A percentile compares a stretch with the other conserved stretches of the same genome.
Evolutionary conservation across 345 rosid genomes (phyloP).

Genomic region (Eucalyptus tenuipes): DNA sequence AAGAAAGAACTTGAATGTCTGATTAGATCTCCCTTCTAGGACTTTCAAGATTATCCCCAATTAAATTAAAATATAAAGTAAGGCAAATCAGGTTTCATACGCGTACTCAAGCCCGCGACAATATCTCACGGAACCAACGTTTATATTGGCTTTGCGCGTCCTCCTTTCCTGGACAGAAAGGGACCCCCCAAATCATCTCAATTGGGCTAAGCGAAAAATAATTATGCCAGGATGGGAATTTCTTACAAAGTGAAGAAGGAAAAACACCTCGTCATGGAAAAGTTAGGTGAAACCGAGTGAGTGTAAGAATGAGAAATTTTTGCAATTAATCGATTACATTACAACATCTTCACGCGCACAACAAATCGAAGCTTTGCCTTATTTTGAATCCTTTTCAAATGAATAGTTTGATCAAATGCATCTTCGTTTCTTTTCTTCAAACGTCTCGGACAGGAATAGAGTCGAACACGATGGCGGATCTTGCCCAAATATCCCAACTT

Average conservation of each 20-base stretch:
- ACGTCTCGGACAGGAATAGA: neutral
- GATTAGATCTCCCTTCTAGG: neutral
- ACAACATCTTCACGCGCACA: neutral
- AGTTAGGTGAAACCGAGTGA: neutral
- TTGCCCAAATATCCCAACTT: neutral
- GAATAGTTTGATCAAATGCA: neutral
- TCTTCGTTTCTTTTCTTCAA: neutral
- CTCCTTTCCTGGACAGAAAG: neutral
- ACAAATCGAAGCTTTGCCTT: neutral
- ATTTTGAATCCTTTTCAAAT: neutral
- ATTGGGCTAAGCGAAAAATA: neutral
- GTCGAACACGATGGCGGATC: neutral
- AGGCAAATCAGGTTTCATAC: neutral
- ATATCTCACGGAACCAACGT: neutral
- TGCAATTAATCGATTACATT: neutral
- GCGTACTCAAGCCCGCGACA: neutral
- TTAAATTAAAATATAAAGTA: neutral
- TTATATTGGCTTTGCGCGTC: neutral
- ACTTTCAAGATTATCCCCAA: neutral
- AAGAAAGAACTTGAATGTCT: neutral
- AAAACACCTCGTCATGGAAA: neutral
- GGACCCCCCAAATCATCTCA: neutral
- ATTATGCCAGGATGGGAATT: too few species aligned
- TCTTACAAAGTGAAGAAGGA: neutral
- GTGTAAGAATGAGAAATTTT: neutral